Evolutionary conservation across 129 eudicot genomes (phyloP), one percentile per base, ranked within the genome.

Genomic region (Lactuca saligna): DNA sequence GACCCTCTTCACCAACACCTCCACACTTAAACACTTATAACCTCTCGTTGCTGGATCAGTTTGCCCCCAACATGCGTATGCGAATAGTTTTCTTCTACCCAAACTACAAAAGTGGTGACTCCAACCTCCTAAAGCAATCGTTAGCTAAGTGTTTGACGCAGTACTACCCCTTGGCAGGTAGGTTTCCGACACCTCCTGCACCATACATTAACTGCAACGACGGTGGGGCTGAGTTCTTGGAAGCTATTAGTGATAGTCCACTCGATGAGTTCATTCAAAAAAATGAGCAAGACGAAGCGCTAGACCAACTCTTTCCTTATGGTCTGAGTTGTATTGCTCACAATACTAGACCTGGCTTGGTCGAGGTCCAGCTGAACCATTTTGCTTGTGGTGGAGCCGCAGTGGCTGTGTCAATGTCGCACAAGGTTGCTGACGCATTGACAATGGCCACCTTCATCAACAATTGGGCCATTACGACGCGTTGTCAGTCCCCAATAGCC

Each of bases 1-100:
- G 15, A 60, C 65, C 65, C 14, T 60, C 65, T 34, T 60, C 46
- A 11, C 65, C 65, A 60, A 60, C 65, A 32, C 65, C 44, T 32
- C 17, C 44, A 4, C 65, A 32, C 8, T 17, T 60, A 17, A 60
- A 60, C 33, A 60, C 20, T 34, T 17, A 33, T 33, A 33, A 60
- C 5, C 42, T 60, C 4, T 20, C 65, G n/a, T 14, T 33, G 34
- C 42, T 60, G 8, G 65, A 60, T 60, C 44, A 60, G 10, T 60
- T 60, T 60, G 65, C 42, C 12, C 44, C 65, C 10, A 8, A 60
- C 34, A 13, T 60, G n/a, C 65, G 33, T 44, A 31, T 25, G 65
- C 65, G 46, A 33, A 4, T 33, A 5, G 5, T 60, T 4, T 32
- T 60, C 10, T 60, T 32, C 42, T 60, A 33, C 46, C 44, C 10